These are phyloP conservation scores for Trichoderma sp. DNA, from an alignment of 2,329 filamentous ascomycete genomes.

Conservation along the genomic window DNA sequence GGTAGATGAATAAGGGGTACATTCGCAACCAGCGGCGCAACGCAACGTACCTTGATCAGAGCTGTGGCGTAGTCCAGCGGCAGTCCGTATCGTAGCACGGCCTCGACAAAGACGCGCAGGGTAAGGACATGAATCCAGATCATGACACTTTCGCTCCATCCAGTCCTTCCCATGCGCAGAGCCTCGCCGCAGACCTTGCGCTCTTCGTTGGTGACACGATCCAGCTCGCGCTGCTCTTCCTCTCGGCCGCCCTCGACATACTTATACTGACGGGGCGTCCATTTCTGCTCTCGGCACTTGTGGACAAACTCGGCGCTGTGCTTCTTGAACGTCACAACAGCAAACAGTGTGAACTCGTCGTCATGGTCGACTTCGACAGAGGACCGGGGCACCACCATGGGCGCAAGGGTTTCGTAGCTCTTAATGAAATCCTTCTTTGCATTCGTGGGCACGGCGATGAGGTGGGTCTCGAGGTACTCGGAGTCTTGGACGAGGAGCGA, in stretches of 20 bases:
- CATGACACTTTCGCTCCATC: slow-evolving; percentile 95
- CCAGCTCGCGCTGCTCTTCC: slow-evolving; percentile 83
- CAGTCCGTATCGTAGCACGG: slow-evolving; percentile 91
- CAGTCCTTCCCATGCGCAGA: slow-evolving; percentile 79
- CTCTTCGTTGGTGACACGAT: slow-evolving; percentile 78
- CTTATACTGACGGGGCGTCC: slow-evolving; percentile 92
- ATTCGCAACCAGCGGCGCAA: background rate
- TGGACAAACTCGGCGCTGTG: slow-evolving; percentile 81
- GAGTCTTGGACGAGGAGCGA: slow-evolving; percentile 79
- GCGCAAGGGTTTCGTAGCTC: slow-evolving; percentile 80
- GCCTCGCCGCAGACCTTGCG: slow-evolving; percentile 92
- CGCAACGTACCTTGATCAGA: slow-evolving; percentile 71
- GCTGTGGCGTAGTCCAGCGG: slow-evolving; percentile 86
- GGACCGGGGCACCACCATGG: slow-evolving; percentile 92
- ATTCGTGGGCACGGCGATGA: slow-evolving; percentile 80
- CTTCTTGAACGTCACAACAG: slow-evolving; percentile 93
- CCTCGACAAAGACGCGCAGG: slow-evolving; percentile 93
- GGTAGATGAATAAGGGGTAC: background rate
- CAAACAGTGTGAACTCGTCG: slow-evolving; percentile 84
- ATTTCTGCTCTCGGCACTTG: slow-evolving; percentile 88
- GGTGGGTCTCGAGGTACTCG: slow-evolving; percentile 94
- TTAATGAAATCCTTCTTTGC: slow-evolving; percentile 84
- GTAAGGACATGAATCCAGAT: slow-evolving; percentile 92
- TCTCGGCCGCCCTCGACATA: slow-evolving; percentile 87
- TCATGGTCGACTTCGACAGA: slow-evolving; percentile 77